These are phyloP conservation scores for Sugiyamaella smithiae DNA, from an alignment of 805 yeast species.

Conservation along the genomic window DNA sequence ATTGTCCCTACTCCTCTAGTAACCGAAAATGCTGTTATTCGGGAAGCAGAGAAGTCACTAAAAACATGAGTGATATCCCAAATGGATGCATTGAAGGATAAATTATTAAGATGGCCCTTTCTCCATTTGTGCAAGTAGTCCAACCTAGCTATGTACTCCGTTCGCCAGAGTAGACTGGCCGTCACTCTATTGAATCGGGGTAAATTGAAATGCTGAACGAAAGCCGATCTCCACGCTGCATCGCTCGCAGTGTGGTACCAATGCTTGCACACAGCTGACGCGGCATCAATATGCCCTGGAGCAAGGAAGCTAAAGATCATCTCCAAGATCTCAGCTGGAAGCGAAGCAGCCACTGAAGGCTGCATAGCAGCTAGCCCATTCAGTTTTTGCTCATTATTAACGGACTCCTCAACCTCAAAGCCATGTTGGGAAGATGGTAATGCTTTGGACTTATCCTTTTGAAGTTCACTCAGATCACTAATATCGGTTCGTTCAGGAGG, in stretches of 20 bases:
- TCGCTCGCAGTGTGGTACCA: slow-evolving; percentile 33
- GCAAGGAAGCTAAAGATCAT: slow-evolving; percentile 25
- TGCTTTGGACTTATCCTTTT: neutral
- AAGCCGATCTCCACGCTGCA: slow-evolving; percentile 30
- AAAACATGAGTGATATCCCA: slow-evolving; percentile 24
- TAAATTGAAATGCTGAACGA: slow-evolving; percentile 26
- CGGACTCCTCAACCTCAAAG: neutral
- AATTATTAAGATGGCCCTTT: slow-evolving; percentile 25
- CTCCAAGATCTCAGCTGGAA: slow-evolving; percentile 29
- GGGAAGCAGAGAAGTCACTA: slow-evolving; percentile 25
- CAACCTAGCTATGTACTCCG: slow-evolving; percentile 29
- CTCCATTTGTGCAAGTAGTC: slow-evolving; percentile 30
- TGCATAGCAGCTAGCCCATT: no score
- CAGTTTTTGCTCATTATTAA: neutral
- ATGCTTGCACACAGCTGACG: slow-evolving; percentile 27
- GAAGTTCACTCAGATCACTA: neutral
- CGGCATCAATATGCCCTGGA: slow-evolving; percentile 27
- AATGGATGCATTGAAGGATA: slow-evolving; percentile 26
- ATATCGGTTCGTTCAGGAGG: slow-evolving; percentile 1
- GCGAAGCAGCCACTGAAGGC: slow-evolving; percentile 1
- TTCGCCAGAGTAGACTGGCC: slow-evolving; percentile 30
- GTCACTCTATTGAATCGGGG: slow-evolving; percentile 25
- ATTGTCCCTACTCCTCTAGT: slow-evolving; percentile 28
- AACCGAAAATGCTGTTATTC: slow-evolving; percentile 27
- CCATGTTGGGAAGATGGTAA: neutral